A percentile compares a stretch with the other conserved stretches of the same genome.
Conservation (phyloP, 371 early-diverging fungal genomes). For the Nosema bombycis region DNA sequence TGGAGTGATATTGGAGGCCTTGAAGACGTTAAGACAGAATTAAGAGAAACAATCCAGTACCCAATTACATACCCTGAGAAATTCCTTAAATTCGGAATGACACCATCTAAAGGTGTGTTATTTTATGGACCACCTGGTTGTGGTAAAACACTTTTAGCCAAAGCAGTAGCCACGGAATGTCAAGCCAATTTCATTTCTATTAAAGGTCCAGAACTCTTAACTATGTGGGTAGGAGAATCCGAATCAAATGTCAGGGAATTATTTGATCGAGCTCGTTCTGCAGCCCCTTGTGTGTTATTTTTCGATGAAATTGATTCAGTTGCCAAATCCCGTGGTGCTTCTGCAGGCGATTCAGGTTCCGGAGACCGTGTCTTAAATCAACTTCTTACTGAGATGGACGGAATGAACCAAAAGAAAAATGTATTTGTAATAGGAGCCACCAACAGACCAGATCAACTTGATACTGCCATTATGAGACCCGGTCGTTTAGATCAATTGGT, state of each 20-base stretch:
- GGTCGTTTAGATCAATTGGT: slow-evolving; percentile 92
- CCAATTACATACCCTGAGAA: slow-evolving; percentile 81
- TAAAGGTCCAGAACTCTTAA: slow-evolving; percentile 93
- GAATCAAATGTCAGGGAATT: slow-evolving; percentile 91
- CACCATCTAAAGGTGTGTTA: slow-evolving; percentile 82
- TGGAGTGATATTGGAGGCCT: slow-evolving; percentile 71
- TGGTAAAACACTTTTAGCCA: slow-evolving; percentile 95
- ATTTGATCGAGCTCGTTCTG: slow-evolving; percentile 85
- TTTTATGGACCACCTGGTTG: slow-evolving; percentile 98
- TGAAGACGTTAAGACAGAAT: slow-evolving; percentile 59
- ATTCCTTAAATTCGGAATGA: slow-evolving; percentile 82
- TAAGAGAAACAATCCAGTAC: slow-evolving; percentile 86
- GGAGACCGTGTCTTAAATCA: slow-evolving; percentile 87
- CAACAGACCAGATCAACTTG: slow-evolving; percentile 88
- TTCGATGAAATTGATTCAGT: slow-evolving; percentile 98
- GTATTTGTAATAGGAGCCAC: slow-evolving; percentile 85
- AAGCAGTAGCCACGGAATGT: slow-evolving; percentile 87
- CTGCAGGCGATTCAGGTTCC: slow-evolving; percentile 64
- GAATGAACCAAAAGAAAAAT: slow-evolving; percentile 73
- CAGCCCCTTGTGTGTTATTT: slow-evolving; percentile 80
- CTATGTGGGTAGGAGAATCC: slow-evolving; percentile 98
- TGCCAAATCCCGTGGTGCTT: too few relatives aligned
- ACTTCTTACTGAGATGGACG: slow-evolving; percentile 90
- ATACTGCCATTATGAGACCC: slow-evolving; percentile 90
- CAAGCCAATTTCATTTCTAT: slow-evolving; percentile 92